Evolutionary conservation across 2,329 filamentous ascomycete genomes (phyloP).

Genomic region (Fusarium redolens): DNA sequence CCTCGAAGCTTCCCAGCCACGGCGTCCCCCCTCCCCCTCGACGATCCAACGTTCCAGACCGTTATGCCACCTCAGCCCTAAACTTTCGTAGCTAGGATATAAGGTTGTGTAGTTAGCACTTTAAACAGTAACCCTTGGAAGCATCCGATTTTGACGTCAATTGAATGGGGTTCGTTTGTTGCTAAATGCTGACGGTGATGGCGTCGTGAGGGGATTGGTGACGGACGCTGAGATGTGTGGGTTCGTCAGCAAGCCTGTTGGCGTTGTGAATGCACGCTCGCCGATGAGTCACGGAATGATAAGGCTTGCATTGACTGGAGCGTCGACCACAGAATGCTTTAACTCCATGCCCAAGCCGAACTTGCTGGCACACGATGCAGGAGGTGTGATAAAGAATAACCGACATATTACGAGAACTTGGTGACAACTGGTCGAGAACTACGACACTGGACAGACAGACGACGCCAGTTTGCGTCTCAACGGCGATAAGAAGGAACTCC

Average conservation of each 20-base stretch:
- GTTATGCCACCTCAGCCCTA: neutral
- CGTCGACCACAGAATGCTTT: neutral
- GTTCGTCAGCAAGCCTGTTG: neutral
- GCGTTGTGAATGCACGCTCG: neutral
- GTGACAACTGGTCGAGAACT: neutral
- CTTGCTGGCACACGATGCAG: rapidly evolving
- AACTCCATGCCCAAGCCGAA: neutral
- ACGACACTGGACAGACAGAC: neutral
- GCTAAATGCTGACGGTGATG: neutral
- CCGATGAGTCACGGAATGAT: neutral
- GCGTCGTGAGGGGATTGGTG: neutral
- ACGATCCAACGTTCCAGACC: neutral
- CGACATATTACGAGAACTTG: neutral
- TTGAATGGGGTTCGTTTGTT: neutral
- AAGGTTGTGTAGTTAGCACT: neutral
- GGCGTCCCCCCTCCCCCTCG: neutral
- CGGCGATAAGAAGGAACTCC: neutral
- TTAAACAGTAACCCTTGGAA: neutral
- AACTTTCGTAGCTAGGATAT: neutral
- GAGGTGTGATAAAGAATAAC: neutral
- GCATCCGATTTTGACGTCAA: neutral
- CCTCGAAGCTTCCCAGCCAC: neutral
- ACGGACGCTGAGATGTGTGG: neutral
- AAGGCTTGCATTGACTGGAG: rapidly evolving
- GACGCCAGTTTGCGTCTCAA: neutral